Evolutionary conservation across 139 green algal genomes (phyloP), one percentile per base, ranked within the genome.

Genomic region (Ettlia oleoabundans): DNA sequence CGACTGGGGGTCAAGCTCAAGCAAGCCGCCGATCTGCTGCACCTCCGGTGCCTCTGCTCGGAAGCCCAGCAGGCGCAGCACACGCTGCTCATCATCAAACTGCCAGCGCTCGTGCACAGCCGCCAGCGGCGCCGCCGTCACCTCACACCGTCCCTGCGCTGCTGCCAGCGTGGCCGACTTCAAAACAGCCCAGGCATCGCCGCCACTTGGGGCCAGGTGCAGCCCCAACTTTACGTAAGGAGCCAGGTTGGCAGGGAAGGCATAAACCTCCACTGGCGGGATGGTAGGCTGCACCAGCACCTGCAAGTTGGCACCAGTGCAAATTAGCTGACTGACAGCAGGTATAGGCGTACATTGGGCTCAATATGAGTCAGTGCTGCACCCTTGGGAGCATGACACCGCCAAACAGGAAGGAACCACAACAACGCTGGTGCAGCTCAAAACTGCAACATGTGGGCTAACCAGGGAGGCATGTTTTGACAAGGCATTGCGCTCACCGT

Each of bases 1-100:
- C 4, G 53, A 51, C 0, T 22, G 22, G 2, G 10, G 33, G 28
- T 68, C 38, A 38, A 72, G 40, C 75, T 37, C 75, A n/a, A 80
- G 73, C 73, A 80, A 52, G 8, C 53, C 73, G 38, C 26, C n/a
- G 10, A 81, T n/a, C 58, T 81, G 58, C 58, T 62, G 58, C 40
- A 86, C 62, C 43, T 78, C 47, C 13, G 82, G 35, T 13, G 63
- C 62, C 30, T 74, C 76, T 0, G 47, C 64, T 2, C 61, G 41
- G 15, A 86, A 78, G n/a, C 71, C 55, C 37, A 47, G 21, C 58
- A 86, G 69, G 21, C 73, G 55, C 70, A 84, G 24, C 47, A 84
- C 32, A 5, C 41, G 51, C 2, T 28, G 8, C 1, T 8, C 33
- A 8, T 80, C 73, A 9, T 78, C 43, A 10, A 58, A 52, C 33